Evolutionary conservation across 83 land plant genomes (phyloP).

Genomic region (Thuja plicata): DNA sequence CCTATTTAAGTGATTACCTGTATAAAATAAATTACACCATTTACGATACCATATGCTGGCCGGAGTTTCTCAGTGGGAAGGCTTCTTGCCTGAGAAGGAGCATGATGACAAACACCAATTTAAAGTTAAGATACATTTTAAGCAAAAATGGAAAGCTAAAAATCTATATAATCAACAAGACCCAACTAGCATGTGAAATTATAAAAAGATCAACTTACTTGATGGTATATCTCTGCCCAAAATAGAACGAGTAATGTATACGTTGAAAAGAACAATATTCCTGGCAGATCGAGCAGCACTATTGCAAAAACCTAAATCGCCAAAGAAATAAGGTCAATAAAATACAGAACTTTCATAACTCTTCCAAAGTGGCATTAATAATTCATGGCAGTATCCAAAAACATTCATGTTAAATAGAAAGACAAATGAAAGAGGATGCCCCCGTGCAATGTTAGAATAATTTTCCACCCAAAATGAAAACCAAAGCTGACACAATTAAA

Average conservation of each 20-base stretch:
- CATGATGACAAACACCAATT: neutral
- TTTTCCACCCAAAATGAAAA: neutral
- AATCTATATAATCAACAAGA: neutral
- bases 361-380: neutral
- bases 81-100: constrained; percentile 66
- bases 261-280: constrained; percentile 72
- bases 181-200: neutral
- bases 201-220: constrained; percentile 28
- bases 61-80: constrained; percentile 71
- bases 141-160: neutral
- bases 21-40: constrained; percentile 59
- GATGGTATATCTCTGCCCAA: constrained; percentile 79
- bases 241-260: constrained; percentile 70
- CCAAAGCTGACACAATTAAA: neutral
- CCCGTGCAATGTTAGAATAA: neutral
- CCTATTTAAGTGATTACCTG: constrained; percentile 73
- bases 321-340: constrained; percentile 1
- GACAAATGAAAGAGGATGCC: neutral
- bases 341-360: neutral
- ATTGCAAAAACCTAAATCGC: constrained; percentile 39
- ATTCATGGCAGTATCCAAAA: neutral
- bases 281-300: constrained; percentile 71
- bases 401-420: neutral
- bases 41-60: constrained; percentile 53
- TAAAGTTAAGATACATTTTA: neutral